These are phyloP conservation scores for Pseudogymnoascus destructans DNA, from an alignment of 2,329 filamentous ascomycete genomes.

Conservation along the genomic window DNA sequence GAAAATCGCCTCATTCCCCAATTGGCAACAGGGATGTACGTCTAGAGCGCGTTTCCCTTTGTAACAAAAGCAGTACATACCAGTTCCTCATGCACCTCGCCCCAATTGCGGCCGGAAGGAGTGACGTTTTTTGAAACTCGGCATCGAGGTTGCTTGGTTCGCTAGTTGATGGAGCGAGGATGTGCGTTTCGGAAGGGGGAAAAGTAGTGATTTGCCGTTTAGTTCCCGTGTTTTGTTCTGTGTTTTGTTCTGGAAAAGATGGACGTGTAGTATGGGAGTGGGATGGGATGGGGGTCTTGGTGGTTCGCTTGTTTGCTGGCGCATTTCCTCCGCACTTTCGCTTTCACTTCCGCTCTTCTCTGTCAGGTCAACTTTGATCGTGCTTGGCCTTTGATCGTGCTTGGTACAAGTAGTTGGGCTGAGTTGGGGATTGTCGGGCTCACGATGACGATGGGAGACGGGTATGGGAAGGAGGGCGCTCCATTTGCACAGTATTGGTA, in stretches of 20 bases:
- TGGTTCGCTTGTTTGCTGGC: not conserved
- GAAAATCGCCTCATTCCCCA: not conserved
- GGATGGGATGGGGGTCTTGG: not conserved
- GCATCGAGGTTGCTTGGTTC: not conserved
- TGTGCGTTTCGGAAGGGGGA: not conserved
- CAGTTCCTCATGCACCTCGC: not conserved
- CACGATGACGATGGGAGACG: not conserved
- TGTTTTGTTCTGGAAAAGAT: not conserved
- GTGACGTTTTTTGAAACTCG: not conserved
- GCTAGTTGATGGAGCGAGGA: not conserved
- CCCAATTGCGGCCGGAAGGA: not conserved
- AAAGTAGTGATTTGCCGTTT: not conserved
- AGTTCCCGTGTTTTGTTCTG: not conserved
- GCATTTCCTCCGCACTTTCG: not conserved
- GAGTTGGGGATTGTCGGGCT: not conserved
- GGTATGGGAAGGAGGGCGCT: not conserved
- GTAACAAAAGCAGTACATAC: not conserved
- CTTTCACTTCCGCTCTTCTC: no score
- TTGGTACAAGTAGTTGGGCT: no score
- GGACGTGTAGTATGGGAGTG: not conserved
- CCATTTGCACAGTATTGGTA: not conserved
- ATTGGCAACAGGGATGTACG: not conserved
- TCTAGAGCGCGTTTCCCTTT: not conserved
- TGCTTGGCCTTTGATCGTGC: no score
- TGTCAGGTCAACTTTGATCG: no score